phyloP scores from a whole-genome alignment of 352 stramenopile genomes.

The Blastocystis sp. region DNA sequence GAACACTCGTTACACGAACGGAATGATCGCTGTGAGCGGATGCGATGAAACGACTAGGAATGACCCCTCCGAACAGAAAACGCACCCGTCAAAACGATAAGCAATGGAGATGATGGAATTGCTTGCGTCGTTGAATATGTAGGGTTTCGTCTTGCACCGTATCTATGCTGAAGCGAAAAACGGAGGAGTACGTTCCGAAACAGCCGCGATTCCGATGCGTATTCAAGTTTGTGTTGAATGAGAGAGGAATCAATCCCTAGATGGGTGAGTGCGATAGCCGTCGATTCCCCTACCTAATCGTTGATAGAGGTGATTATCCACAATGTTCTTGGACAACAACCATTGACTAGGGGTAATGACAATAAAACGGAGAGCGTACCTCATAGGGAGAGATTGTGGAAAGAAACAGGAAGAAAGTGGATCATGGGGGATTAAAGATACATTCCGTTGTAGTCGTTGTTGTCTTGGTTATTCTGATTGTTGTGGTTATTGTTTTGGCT shows the following conservation, averaged over 20 bases:
- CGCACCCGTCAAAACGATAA: constrained; percentile 20
- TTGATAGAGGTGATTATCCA: neutral
- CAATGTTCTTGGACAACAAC: neutral
- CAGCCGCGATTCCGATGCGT: neutral
- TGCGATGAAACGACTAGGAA: constrained; percentile 82
- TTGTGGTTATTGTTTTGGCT: neutral
- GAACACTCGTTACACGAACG: constrained; percentile 94
- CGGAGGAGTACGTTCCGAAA: constrained; percentile 12
- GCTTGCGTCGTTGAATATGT: neutral
- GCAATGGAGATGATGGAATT: constrained; percentile 14
- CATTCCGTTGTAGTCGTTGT: constrained; percentile 56
- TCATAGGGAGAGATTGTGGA: neutral
- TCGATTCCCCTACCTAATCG: neutral
- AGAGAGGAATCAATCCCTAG: constrained; percentile 8
- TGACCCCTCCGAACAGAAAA: neutral
- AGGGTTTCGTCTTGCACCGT: neutral
- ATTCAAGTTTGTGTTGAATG: constrained; percentile 11
- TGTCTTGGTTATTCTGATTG: neutral
- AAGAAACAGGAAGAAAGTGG: neutral
- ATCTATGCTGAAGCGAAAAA: constrained; percentile 2
- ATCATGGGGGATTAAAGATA: constrained; percentile 14
- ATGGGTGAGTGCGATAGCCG: too few species aligned
- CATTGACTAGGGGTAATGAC: neutral
- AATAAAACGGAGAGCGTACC: neutral
- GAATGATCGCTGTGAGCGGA: constrained; percentile 97